A percentile compares a stretch with the other conserved stretches of the same genome.
These are phyloP conservation scores for Lasiosphaeria hispida DNA, from an alignment of 495 filamentous ascomycete genomes.

Conservation along the genomic window DNA sequence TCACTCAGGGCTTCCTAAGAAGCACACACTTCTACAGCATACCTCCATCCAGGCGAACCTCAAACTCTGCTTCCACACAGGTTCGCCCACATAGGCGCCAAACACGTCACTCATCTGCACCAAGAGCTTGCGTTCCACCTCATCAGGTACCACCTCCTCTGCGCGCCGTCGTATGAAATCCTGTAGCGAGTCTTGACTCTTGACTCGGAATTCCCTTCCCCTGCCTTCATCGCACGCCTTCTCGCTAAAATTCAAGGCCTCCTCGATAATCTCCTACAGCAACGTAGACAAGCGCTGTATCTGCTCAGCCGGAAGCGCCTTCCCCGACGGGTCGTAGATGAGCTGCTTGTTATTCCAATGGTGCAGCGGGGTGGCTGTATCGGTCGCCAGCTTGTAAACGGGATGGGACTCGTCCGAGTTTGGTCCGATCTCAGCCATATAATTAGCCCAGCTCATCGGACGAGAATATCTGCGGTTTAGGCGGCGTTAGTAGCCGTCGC, in stretches of 20 bases:
- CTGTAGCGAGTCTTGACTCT: slow-evolving; percentile 55
- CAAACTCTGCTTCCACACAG: slow-evolving; percentile 54
- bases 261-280: slow-evolving; percentile 64
- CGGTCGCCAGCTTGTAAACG: slow-evolving; percentile 58
- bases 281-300: slow-evolving; percentile 53
- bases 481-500: not conserved
- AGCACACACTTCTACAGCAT: slow-evolving; percentile 61
- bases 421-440: slow-evolving; percentile 59
- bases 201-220: slow-evolving; percentile 53
- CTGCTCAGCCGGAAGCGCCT: slow-evolving; percentile 46
- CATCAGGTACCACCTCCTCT: slow-evolving; percentile 16
- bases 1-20: not conserved
- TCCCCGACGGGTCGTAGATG: slow-evolving; percentile 55
- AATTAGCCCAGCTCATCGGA: slow-evolving; percentile 30
- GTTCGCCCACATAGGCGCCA: slow-evolving; percentile 65
- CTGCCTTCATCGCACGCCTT: slow-evolving; percentile 32
- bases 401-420: slow-evolving; percentile 69
- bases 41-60: slow-evolving; percentile 75
- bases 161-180: slow-evolving; percentile 50
- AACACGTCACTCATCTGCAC: slow-evolving; percentile 61
- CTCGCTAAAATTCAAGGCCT: slow-evolving; percentile 69
- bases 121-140: slow-evolving; percentile 19
- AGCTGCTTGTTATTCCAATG: slow-evolving; percentile 54
- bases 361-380: slow-evolving; percentile 42
- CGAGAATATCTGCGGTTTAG: slow-evolving; percentile 18